Evolutionary conservation across 2,329 filamentous ascomycete genomes (phyloP), one percentile per base, ranked within the genome.

Genomic region (Trichoderma harzianum): DNA sequence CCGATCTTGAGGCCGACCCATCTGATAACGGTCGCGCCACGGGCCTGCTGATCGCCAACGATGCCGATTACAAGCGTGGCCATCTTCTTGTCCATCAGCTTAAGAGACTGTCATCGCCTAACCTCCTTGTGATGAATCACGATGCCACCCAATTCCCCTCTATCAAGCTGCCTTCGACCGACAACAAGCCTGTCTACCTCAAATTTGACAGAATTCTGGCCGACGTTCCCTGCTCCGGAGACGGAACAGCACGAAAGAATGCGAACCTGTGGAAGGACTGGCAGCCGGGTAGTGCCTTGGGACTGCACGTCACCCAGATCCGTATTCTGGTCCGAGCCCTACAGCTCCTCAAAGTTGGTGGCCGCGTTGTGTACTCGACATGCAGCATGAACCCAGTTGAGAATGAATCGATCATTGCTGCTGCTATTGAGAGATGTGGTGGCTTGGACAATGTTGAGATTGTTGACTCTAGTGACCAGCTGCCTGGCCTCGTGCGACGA

Each of bases 371-470:
- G 67, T 99, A 98, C 84, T 98, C 95, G 3, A 99, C 96, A 24
- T 99, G 96, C 87, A 98, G 94, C 82, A 94, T 99, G 93, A 99
- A 99, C 83, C 96, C 96, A 0, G 90, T 98, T 32, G 96, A 99
- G 85, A 97, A 99, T 78, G 96, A 99, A 83, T 92, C 96, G 7
- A 94, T 98, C 18, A 86, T 99, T 73, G 90, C 93, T 1, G 91
- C 92, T 30, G 96, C 96, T 12, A 95, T 99, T 76, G 92, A 94
- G 76, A 89, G 95, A 71, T 98, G 95, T 78, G 96, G 96, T 74
- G 96, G 96, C 3, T 83, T 89, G 5, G 86, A 88, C 16, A 96
- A 95, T 78, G 92, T 99, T 64, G 88, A 92, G 75, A 91, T 99
- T 58, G 82, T 98, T 70, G 94, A 98, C 81, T 96, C 92, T 82